Evolutionary conservation across 257 asterid species (phyloP).

Genomic region (Primulina huaijiensis): DNA sequence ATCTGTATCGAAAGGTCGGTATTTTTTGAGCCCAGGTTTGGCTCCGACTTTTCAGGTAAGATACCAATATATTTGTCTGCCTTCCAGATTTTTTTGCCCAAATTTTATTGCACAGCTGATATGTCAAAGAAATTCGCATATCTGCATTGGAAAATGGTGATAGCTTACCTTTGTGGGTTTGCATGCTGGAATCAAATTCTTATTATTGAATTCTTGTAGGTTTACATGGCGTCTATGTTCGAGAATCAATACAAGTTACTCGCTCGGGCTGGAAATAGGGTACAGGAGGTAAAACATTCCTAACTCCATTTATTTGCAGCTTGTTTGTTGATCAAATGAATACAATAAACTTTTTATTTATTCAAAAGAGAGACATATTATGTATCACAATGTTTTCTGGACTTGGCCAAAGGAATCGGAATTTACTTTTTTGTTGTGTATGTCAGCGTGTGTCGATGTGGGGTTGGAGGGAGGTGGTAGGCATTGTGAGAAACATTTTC

Average conservation of each 20-base stretch:
- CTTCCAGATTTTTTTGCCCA: background rate
- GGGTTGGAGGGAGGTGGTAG: background rate
- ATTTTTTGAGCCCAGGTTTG: conserved; percentile 91
- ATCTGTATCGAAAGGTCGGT: conserved; percentile 79
- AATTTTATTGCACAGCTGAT: background rate
- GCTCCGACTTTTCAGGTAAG: conserved; percentile 94
- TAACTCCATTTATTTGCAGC: conserved; percentile 4
- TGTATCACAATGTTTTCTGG: background rate
- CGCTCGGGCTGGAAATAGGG: conserved; percentile 88
- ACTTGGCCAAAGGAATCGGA: background rate
- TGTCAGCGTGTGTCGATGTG: background rate
- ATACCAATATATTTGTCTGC: conserved; percentile 7
- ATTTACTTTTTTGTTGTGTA: background rate
- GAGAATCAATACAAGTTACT: conserved; percentile 90
- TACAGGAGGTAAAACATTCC: conserved; percentile 63
- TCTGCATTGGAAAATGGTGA: background rate
- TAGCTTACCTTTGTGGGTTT: background rate
- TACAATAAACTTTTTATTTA: no score
- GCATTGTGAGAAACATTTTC: background rate
- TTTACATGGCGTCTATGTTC: conserved; percentile 80
- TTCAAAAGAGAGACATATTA: background rate
- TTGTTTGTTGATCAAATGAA: background rate
- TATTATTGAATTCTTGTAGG: conserved; percentile 39
- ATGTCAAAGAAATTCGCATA: background rate
- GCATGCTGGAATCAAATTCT: background rate